These are phyloP conservation scores for Cudoniella acicularis DNA, from an alignment of 495 filamentous ascomycete species.

Conservation along the genomic window DNA sequence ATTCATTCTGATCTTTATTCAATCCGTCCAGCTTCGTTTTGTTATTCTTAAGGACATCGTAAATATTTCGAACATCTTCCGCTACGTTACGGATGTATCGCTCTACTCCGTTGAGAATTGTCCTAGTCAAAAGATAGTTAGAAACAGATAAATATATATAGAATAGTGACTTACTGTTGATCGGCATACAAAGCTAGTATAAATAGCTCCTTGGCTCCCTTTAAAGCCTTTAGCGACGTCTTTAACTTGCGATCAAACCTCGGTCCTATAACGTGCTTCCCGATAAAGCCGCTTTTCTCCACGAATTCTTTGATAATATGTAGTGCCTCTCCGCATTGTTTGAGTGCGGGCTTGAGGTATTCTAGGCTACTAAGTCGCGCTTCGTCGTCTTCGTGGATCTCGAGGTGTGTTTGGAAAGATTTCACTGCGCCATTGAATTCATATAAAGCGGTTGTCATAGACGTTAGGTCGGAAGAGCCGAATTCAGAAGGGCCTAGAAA, in stretches of 20 bases:
- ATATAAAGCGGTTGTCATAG: constrained; percentile 11
- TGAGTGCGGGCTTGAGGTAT: constrained; percentile 5
- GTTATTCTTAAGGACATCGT: constrained; percentile 5
- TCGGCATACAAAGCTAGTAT: constrained; percentile 8
- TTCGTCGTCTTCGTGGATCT: constrained; percentile 13
- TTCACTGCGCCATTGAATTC: constrained; percentile 10
- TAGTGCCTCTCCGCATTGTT: constrained; percentile 8
- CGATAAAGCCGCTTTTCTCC: constrained; percentile 4
- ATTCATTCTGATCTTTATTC: background rate
- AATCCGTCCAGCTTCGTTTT: constrained; percentile 7
- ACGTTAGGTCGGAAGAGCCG: background rate
- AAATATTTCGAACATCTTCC: constrained; percentile 14
- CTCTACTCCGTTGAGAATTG: constrained; percentile 10
- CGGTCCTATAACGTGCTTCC: constrained; percentile 9
- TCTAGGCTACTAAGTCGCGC: constrained; percentile 11
- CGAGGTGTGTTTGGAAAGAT: constrained; percentile 12
- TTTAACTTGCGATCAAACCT: constrained; percentile 10
- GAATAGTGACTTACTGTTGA: constrained; percentile 1
- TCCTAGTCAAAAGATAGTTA: constrained; percentile 7
- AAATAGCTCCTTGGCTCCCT: constrained; percentile 14
- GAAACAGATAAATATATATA: background rate
- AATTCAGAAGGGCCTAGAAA: constrained; percentile 10
- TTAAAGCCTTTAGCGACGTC: constrained; percentile 10
- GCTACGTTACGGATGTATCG: constrained; percentile 10
- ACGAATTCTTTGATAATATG: constrained; percentile 4